phyloP scores from a whole-genome alignment of 1,139 yeast genomes.

The Suhomyces bolitotheri region DNA sequence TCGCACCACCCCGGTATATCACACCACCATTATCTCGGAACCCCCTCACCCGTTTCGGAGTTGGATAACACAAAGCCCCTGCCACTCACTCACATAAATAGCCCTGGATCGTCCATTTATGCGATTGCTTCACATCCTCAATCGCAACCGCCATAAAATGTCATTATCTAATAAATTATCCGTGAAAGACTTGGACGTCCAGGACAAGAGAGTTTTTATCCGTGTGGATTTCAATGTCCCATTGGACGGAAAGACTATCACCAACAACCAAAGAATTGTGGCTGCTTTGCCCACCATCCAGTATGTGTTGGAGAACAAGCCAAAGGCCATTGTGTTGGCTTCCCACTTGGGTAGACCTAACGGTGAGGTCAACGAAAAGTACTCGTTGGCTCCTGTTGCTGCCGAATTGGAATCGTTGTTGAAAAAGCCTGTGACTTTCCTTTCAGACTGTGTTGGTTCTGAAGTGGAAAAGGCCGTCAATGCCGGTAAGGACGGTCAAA shows the following conservation, averaged over 20 bases:
- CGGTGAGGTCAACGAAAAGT: conserved; percentile 80
- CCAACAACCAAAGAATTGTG: conserved; percentile 97
- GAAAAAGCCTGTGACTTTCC: conserved; percentile 67
- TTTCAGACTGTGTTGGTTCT: conserved; percentile 83
- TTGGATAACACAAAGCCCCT: conserved; percentile 1
- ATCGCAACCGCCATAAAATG: conserved; percentile 42
- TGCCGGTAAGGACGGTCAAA: conserved; percentile 66
- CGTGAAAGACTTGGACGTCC: conserved; percentile 82
- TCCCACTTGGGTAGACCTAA: conserved; percentile 98
- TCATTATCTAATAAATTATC: conserved; percentile 90
- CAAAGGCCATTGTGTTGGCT: conserved; percentile 86
- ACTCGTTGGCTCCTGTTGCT: conserved; percentile 90
- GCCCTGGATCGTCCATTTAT: conserved; percentile 4
- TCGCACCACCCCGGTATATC: background rate
- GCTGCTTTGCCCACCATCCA: conserved; percentile 97
- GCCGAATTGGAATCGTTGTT: conserved; percentile 77
- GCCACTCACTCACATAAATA: conserved; percentile 8
- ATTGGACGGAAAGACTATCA: conserved; percentile 89
- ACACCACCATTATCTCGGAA: conserved; percentile 7
- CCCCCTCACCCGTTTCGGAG: conserved; percentile 13
- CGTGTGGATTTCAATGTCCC: conserved; percentile 98
- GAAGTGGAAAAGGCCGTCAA: conserved; percentile 80
- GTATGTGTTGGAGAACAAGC: conserved; percentile 85
- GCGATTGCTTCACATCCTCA: conserved; percentile 4
- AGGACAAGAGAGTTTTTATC: conserved; percentile 91